Evolutionary conservation across 345 rosid species (phyloP).

Genomic region (Melastoma malabathricum): DNA sequence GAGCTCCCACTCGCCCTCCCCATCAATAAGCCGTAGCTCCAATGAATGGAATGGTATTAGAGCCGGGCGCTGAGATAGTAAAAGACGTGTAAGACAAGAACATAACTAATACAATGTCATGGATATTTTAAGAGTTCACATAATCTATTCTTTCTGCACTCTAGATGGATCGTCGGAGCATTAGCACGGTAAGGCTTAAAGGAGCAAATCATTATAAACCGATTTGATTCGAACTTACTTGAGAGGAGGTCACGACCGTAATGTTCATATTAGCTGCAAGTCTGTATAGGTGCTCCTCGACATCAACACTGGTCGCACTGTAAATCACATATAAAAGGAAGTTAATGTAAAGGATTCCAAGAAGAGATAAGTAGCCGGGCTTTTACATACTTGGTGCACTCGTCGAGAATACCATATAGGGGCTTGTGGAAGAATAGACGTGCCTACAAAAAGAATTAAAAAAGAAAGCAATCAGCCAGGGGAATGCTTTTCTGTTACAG

Average conservation of each 20-base stretch:
- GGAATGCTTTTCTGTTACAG: background rate
- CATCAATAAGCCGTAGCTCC: conserved; percentile 79
- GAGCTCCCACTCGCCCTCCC: conserved; percentile 97
- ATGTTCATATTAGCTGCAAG: conserved; percentile 73
- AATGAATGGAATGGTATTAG: conserved; percentile 72
- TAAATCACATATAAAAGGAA: conserved; percentile 6
- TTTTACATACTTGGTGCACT: conserved; percentile 83
- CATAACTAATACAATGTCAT: background rate
- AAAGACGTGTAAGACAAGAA: background rate
- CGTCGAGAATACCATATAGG: conserved; percentile 80
- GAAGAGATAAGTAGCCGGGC: too few species aligned
- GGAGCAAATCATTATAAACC: too few species aligned
- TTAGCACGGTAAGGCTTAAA: too few species aligned
- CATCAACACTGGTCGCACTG: conserved; percentile 94
- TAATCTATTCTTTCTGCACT: too few species aligned
- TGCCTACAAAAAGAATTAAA: conserved; percentile 37
- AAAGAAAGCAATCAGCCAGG: conserved; percentile 10
- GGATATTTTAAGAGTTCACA: too few species aligned
- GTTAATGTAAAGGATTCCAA: too few species aligned
- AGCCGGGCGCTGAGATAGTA: conserved; percentile 68
- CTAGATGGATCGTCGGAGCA: too few species aligned
- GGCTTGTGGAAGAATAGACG: conserved; percentile 93
- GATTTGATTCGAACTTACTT: conserved; percentile 37
- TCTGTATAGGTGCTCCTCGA: conserved; percentile 87
- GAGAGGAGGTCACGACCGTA: conserved; percentile 86